A percentile compares a stretch with the other conserved stretches of the same genome.
These are phyloP conservation scores for Fraxinus xanthoxyloides DNA, from an alignment of 305 asterid genomes.

Conservation along the genomic window DNA sequence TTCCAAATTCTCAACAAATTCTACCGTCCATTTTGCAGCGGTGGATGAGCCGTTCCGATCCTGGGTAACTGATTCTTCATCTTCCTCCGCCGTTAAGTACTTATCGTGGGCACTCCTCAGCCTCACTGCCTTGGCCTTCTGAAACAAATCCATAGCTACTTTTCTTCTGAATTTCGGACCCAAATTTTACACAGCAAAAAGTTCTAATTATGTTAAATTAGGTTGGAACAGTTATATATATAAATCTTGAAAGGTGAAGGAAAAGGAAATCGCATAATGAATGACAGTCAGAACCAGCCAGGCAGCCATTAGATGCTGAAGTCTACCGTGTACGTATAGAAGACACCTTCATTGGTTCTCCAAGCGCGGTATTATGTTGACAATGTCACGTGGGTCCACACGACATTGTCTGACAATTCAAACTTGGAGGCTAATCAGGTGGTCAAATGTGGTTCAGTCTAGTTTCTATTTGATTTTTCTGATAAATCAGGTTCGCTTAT, in stretches of 20 bases:
- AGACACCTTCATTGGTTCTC: not conserved
- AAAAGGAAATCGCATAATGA: not conserved
- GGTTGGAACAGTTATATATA: not conserved
- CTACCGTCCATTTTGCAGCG: conserved; percentile 25
- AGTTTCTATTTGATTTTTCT: too few species aligned
- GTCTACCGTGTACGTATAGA: not conserved
- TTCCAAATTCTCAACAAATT: conserved; percentile 8
- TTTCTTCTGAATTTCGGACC: conserved; percentile 28
- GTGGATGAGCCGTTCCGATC: conserved; percentile 26
- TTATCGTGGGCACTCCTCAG: conserved; percentile 23
- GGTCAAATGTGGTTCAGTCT: not conserved
- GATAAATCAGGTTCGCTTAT: not conserved
- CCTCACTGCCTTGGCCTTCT: conserved; percentile 25
- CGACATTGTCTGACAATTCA: not conserved
- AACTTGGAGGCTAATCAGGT: not conserved
- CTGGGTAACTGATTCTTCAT: conserved; percentile 28
- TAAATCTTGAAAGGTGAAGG: not conserved
- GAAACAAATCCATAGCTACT: conserved; percentile 26
- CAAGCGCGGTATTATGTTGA: not conserved
- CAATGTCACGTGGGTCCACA: not conserved
- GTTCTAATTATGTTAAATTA: not conserved
- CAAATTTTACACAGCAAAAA: not conserved
- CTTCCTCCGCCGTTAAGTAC: conserved; percentile 30
- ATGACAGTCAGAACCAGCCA: not conserved
- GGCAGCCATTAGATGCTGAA: not conserved